Base-by-base conservation (phyloP, 306 rosid species). In the Clitoria ternatea region DNA sequence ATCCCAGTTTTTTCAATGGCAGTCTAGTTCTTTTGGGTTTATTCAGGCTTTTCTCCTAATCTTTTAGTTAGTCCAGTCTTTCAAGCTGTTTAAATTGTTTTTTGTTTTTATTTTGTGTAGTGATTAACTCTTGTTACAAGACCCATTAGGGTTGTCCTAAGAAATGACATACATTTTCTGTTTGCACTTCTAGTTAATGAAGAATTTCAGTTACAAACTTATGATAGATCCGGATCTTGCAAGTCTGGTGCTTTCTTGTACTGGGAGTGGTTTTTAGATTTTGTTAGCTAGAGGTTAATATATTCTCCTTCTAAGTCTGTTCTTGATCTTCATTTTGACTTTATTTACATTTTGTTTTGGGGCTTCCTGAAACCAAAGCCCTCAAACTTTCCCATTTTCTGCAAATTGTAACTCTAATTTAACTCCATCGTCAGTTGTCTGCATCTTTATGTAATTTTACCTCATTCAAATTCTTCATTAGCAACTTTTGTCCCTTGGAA, bases 1-100 rank as follows among this genome's bases (percentile, higher is more conserved):
- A 72, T 9, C 50, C 17, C 40, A 29, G 68, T 61, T 77, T 55
- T 47, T 69, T 61, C 7, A 14, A 59, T 68, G n/a, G 20, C 22
- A 26, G 17, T 37, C 64, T 15, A n/a, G 40, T 1, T 27, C 39
- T 26, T 27, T 70, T 24, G 42, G 40, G 20, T 7, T 55, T 45
- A 29, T 48, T n/a, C 29, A 5, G 39, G 19, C 15, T 27, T 40
- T 40, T 1, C 30, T 15, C 15, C 15, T 10, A 26, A 43, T 54
- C 20, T 57, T 27, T 18, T 32, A 18, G 5, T 37, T 40, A 33
- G n/a, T 63, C 11, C 6, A 29, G 5, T 36, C 26, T 19, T 61
- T 63, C 19, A 13, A 17, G 30, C 37, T 39, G 72, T 50, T 64
- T 63, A 19, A 61, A 23, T 64, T 24, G 5, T 44, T 48, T 43